phyloP scores from a whole-genome alignment of 768 basidiomycete species.

The Kwoniella newhampshirensis region DNA sequence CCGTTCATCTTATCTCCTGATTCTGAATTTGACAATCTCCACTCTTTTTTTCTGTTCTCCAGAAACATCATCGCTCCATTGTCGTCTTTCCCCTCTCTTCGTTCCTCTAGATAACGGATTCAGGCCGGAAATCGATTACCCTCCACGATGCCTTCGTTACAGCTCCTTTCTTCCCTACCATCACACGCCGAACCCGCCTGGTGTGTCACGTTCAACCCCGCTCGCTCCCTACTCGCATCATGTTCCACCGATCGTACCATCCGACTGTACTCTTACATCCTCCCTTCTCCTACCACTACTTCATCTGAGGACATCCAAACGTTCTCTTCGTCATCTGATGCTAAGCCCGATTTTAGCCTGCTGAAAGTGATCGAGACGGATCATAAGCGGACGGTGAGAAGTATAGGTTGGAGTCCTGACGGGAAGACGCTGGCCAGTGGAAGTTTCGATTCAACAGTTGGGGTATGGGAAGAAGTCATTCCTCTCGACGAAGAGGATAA shows the following conservation, averaged over 20 bases:
- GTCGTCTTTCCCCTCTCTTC: neutral
- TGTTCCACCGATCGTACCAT: constrained; percentile 94
- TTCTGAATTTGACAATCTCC: too few relatives aligned
- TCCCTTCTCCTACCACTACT: too few relatives aligned
- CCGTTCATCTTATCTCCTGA: too few relatives aligned
- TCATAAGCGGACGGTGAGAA: constrained; percentile 82
- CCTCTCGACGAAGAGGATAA: constrained; percentile 54
- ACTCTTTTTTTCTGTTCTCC: neutral
- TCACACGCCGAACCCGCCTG: constrained; percentile 79
- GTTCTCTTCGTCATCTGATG: constrained; percentile 35
- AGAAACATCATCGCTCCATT: constrained; percentile 1
- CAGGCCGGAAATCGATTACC: neutral
- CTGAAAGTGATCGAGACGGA: constrained; percentile 73
- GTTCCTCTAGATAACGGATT: neutral
- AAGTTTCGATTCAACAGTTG: constrained; percentile 89
- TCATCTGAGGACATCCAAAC: constrained; percentile 7
- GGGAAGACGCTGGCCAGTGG: constrained; percentile 84
- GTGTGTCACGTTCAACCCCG: constrained; percentile 85
- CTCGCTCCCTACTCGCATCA: constrained; percentile 76
- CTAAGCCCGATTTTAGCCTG: constrained; percentile 48
- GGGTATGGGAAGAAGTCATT: constrained; percentile 77
- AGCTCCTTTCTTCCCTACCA: constrained; percentile 44
- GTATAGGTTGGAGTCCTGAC: constrained; percentile 83
- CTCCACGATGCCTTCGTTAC: constrained; percentile 38
- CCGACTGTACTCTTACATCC: constrained; percentile 71